phyloP scores from a whole-genome alignment of 352 stramenopile species.

The Phytophthora vignae region DNA sequence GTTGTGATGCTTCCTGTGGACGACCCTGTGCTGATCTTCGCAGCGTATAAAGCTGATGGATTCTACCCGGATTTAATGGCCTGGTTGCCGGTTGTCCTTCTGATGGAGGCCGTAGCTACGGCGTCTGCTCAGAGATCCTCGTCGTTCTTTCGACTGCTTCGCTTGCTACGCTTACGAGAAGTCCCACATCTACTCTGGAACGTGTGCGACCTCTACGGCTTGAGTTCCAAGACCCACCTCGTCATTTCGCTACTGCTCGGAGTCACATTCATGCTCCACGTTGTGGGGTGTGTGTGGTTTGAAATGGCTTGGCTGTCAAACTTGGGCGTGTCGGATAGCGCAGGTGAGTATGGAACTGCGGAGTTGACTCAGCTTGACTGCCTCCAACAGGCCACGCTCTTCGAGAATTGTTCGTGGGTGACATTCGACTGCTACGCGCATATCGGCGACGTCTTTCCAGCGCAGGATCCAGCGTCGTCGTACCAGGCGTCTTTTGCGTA shows the following conservation, averaged over 20 bases:
- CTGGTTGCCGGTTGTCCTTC: conserved; percentile 51
- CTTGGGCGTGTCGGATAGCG: conserved; percentile 1
- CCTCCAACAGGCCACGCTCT: conserved; percentile 59
- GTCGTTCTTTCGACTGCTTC: conserved; percentile 57
- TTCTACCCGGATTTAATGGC: conserved; percentile 66
- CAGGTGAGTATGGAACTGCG: neutral
- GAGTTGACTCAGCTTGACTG: conserved; percentile 37
- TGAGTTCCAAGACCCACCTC: conserved; percentile 68
- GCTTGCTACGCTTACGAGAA: conserved; percentile 60
- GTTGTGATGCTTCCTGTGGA: conserved; percentile 66
- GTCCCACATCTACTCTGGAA: conserved; percentile 49
- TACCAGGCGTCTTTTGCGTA: conserved; percentile 76
- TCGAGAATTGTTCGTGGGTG: conserved; percentile 80
- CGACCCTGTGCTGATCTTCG: conserved; percentile 64
- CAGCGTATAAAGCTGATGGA: conserved; percentile 54
- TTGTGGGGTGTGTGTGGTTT: conserved; percentile 76
- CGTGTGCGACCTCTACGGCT: conserved; percentile 58
- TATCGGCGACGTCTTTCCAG: conserved; percentile 54
- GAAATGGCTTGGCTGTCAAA: conserved; percentile 51
- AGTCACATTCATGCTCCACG: conserved; percentile 63
- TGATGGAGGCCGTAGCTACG: conserved; percentile 52
- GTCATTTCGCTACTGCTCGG: conserved; percentile 58
- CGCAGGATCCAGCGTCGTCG: conserved; percentile 42
- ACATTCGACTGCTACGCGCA: conserved; percentile 77
- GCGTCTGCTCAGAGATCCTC: conserved; percentile 28